Evolutionary conservation across 2,329 filamentous ascomycete genomes (phyloP).

Genomic region (Trichothecium roseum): DNA sequence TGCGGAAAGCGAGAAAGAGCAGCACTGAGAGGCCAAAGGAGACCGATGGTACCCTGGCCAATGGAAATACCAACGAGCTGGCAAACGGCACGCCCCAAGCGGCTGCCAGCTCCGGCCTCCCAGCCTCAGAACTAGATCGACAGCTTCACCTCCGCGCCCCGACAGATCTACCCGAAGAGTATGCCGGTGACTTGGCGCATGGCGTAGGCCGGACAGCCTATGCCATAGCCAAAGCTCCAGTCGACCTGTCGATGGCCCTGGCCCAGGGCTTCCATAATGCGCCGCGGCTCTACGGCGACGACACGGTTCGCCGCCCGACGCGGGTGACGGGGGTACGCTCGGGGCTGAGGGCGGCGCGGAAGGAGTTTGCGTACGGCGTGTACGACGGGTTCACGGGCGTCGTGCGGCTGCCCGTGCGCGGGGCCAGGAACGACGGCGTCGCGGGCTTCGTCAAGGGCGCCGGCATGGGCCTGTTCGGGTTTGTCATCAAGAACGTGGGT

Average conservation of each 20-base stretch:
- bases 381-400: constrained; percentile 57
- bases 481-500: constrained; percentile 54
- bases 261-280: constrained; percentile 64
- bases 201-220: constrained; percentile 39
- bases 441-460: constrained; percentile 40
- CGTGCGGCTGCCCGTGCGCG: constrained; percentile 46
- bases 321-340: constrained; percentile 56
- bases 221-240: constrained; percentile 45
- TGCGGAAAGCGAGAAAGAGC: constrained; percentile 37
- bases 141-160: constrained; percentile 2
- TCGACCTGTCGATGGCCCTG: constrained; percentile 49
- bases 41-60: constrained; percentile 6
- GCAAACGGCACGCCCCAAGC: background rate
- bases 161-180: constrained; percentile 22
- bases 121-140: constrained; percentile 3
- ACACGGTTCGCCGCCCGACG: constrained; percentile 53
- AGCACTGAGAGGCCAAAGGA: constrained; percentile 14
- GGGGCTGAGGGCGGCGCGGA: constrained; percentile 48
- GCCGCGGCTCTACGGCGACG: constrained; percentile 59
- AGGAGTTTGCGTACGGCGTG: constrained; percentile 52
- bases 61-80: constrained; percentile 3
- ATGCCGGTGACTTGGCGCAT: constrained; percentile 38
- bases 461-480: constrained; percentile 52
- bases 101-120: background rate
- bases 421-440: constrained; percentile 42